Conservation (phyloP, 2,329 filamentous ascomycete genomes). For the Penicillium griseofulvum region DNA sequence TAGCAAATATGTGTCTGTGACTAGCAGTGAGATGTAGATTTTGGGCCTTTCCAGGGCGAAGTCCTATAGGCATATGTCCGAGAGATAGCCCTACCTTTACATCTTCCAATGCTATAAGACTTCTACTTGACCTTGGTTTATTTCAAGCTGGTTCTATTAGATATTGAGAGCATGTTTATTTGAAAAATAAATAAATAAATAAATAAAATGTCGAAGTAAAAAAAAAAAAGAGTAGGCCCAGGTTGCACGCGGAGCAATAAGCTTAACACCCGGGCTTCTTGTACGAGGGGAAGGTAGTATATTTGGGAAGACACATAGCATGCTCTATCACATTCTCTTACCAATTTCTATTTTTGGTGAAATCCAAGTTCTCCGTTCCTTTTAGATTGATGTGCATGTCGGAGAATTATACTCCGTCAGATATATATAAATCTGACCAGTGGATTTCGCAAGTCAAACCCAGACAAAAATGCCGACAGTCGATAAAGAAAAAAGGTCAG, state of each 20-base stretch:
- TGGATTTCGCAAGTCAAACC: not conserved
- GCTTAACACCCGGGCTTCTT: not conserved
- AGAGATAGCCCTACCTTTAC: not conserved
- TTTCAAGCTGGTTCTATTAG: too few species aligned
- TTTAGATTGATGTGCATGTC: not conserved
- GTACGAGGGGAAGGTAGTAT: not conserved
- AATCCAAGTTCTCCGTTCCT: not conserved
- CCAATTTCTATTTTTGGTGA: not conserved
- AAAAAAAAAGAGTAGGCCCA: too few species aligned
- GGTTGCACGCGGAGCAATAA: too few species aligned
- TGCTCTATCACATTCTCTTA: not conserved
- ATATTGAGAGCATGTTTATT: too few species aligned
- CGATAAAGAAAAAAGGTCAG: not conserved
- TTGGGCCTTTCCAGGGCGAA: not conserved
- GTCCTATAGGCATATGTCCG: not conserved
- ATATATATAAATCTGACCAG: constrained; percentile 1
- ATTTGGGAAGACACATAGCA: not conserved
- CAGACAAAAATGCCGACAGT: not conserved
- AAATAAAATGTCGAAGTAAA: too few species aligned
- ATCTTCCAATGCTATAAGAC: too few species aligned
- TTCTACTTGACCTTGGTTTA: too few species aligned
- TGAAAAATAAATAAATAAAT: too few species aligned
- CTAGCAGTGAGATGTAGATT: not conserved
- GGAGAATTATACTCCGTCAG: not conserved
- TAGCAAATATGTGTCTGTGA: constrained; percentile 6